phyloP scores from a whole-genome alignment of 768 basidiomycete genomes.

The Mycena indigotica region DNA sequence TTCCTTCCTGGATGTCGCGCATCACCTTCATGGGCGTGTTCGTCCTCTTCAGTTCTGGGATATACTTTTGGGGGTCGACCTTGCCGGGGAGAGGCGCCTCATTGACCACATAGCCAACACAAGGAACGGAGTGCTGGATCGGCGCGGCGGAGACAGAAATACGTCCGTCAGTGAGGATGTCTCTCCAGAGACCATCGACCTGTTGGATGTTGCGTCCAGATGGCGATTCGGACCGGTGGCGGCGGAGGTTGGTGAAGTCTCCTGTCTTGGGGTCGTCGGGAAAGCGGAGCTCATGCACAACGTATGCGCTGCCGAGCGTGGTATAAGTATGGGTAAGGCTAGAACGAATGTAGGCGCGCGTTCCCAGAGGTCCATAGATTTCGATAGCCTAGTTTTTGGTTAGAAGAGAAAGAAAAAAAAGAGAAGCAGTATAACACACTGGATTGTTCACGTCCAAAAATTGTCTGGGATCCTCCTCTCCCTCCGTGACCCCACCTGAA shows the following conservation, averaged over 20 bases:
- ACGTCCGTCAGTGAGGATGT: slow-evolving; percentile 58
- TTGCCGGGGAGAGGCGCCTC: slow-evolving; percentile 79
- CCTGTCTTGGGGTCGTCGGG: slow-evolving; percentile 56
- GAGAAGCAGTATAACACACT: slow-evolving; percentile 30
- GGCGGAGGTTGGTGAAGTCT: slow-evolving; percentile 51
- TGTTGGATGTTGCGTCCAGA: slow-evolving; percentile 66
- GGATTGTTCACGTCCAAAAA: slow-evolving; percentile 37
- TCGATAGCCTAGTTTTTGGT: slow-evolving; percentile 58
- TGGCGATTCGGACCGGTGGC: slow-evolving; percentile 55
- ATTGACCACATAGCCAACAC: slow-evolving; percentile 74
- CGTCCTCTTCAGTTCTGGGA: slow-evolving; percentile 69
- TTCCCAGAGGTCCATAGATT: slow-evolving; percentile 85
- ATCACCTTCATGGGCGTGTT: slow-evolving; percentile 70
- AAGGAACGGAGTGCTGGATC: slow-evolving; percentile 78
- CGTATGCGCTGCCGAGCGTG: slow-evolving; percentile 63
- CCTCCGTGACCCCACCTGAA: slow-evolving; percentile 64
- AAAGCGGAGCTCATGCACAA: slow-evolving; percentile 81
- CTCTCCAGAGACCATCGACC: slow-evolving; percentile 61
- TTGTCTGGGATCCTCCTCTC: slow-evolving; percentile 59
- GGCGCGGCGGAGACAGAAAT: slow-evolving; percentile 76
- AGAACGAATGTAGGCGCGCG: slow-evolving; percentile 75
- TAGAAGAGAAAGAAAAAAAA: slow-evolving; percentile 1
- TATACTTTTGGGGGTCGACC: slow-evolving; percentile 67
- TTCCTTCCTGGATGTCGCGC: slow-evolving; percentile 66
- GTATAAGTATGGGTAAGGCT: slow-evolving; percentile 72